Evolutionary conservation across 768 basidiomycete species (phyloP), one percentile per base, ranked within the genome.

Genomic region (Zangia roseola): DNA sequence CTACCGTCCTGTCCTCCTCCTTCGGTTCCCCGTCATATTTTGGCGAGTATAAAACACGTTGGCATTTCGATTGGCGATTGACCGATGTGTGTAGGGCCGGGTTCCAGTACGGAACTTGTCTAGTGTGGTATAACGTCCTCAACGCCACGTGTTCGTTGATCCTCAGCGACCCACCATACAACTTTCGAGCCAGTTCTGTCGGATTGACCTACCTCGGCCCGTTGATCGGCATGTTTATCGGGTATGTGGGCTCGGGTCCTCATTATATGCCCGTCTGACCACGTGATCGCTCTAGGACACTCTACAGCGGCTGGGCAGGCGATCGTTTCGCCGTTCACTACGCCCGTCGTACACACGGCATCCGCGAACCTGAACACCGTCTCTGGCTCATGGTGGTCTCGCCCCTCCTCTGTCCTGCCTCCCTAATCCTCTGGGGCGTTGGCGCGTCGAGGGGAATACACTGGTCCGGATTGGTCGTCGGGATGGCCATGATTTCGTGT

Each of bases 341-440:
- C 40, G 59, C 59, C 14, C 54, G 59, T 24, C 42, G 46, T 26
- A 57, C 50, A 6, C 20, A 7, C 21, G 59, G 59, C 19, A 40
- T 54, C 19, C 47, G 59, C 13, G 59, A 60, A 30, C 59, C 59
- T 8, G 59, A 60, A 28, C 55, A 60, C 34, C 55, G 59, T 14
- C 52, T 60, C n/a, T 60, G 59, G 59, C 55, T 59, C n/a, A 54
- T 60, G 55, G 34, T 60, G 24, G 52, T 57, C 17, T 60, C 59
- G 5, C 31, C 56, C 12, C 8, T 56, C 21, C 43, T 60, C 31
- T 57, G 55, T 17, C 54, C 59, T 8, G 42, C 52, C 3, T 56
- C 59, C 1, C 55, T 60, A 13, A 49, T 60, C 17, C 56, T 58
- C 24, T 58, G 57, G 57, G 55, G 56, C 21, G 51, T 58, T 10